These are phyloP conservation scores for Ichthyophthirius multifiliis DNA, from an alignment of 169 alveolate genomes.

Conservation along the genomic window DNA sequence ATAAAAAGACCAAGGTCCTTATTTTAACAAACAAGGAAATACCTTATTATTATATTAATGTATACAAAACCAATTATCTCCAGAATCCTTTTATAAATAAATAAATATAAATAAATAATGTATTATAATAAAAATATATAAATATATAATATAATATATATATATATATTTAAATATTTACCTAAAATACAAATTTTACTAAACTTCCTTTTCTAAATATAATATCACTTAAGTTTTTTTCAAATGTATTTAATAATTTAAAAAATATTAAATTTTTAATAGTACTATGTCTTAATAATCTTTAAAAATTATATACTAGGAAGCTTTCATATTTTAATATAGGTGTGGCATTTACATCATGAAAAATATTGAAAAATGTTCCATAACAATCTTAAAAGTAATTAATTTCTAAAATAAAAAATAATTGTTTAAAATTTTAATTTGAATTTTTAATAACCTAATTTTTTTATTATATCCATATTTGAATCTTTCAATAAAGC, in stretches of 20 bases:
- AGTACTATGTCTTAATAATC: not conserved
- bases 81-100: not conserved
- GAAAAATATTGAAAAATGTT: not conserved
- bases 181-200: constrained; percentile 9
- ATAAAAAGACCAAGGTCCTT: constrained; percentile 7
- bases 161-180: too few relatives aligned
- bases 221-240: not conserved
- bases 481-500: constrained; percentile 14
- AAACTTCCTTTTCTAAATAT: constrained; percentile 14
- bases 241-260: not conserved
- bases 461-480: not conserved
- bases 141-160: too few relatives aligned
- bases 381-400: not conserved
- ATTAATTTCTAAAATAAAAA: constrained; percentile 17
- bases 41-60: not conserved
- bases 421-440: too few relatives aligned
- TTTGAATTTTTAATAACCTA: too few relatives aligned
- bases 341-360: constrained; percentile 3
- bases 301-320: not conserved
- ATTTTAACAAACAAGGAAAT: not conserved
- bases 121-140: not conserved
- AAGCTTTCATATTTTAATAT: not conserved
- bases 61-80: constrained; percentile 6
- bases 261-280: not conserved
- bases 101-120: not conserved